Evolutionary conservation across 73 alveolate genomes (phyloP).

Genomic region (Paramecium biaurelia): DNA sequence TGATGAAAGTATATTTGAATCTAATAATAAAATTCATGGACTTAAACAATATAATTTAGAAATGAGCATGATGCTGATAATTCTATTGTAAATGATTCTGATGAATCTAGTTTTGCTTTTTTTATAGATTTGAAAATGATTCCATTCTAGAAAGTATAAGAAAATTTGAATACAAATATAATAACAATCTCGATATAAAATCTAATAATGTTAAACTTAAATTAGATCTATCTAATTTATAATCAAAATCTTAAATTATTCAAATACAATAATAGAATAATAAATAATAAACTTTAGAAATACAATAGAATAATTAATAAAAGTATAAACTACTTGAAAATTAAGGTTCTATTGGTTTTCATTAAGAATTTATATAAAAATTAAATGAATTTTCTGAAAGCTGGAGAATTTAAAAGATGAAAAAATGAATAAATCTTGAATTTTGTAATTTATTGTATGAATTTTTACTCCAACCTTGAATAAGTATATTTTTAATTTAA

Average conservation of each 20-base stretch:
- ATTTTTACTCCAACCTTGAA: background rate
- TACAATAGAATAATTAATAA: background rate
- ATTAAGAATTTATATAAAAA: background rate
- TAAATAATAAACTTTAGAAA: background rate
- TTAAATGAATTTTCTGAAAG: slow-evolving; percentile 20
- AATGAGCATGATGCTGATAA: slow-evolving; percentile 38
- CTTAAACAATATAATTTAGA: background rate
- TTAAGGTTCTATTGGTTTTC: background rate
- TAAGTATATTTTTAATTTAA: no score
- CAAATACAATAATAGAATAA: background rate
- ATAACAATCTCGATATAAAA: background rate
- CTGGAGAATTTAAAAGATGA: background rate
- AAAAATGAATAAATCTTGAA: background rate
- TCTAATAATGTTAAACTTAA: background rate
- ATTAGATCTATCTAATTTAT: slow-evolving; percentile 4
- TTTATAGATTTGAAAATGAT: background rate
- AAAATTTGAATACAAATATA: background rate
- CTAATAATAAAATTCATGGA: background rate
- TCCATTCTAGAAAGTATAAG: background rate
- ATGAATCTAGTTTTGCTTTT: slow-evolving; percentile 24
- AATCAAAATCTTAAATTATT: background rate
- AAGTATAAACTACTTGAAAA: background rate
- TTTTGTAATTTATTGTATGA: background rate
- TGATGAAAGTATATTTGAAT: background rate
- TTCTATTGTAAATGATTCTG: slow-evolving; percentile 44